Conservation (phyloP, 768 basidiomycete genomes). For the Boletus reticuloceps region DNA sequence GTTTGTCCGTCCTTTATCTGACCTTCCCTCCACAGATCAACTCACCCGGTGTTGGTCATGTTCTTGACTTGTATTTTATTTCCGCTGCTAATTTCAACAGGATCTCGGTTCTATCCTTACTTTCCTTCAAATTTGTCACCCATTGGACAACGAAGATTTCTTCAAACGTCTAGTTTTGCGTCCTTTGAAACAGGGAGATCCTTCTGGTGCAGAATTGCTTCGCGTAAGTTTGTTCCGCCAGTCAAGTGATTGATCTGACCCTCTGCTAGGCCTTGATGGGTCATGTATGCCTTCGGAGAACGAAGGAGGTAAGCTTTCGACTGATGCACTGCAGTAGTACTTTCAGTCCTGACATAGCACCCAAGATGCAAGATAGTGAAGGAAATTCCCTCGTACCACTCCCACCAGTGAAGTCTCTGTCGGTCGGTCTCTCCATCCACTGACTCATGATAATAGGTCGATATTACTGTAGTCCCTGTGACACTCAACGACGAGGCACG, state of each 20-base stretch:
- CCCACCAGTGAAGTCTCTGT: slow-evolving; percentile 51
- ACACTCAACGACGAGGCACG: slow-evolving; percentile 60
- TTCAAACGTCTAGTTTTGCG: slow-evolving; percentile 78
- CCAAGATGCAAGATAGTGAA: slow-evolving; percentile 77
- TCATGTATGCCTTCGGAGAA: slow-evolving; percentile 75
- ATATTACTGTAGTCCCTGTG: slow-evolving; percentile 74
- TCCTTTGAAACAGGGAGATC: slow-evolving; percentile 68
- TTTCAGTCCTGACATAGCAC: slow-evolving; percentile 17
- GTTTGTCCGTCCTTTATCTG: neutral
- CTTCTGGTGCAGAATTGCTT: slow-evolving; percentile 66
- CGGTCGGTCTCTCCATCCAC: neutral
- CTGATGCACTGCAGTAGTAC: neutral
- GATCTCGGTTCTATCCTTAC: slow-evolving; percentile 85
- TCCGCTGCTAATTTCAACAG: slow-evolving; percentile 33
- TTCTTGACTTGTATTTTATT: neutral
- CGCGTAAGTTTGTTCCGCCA: slow-evolving; percentile 42
- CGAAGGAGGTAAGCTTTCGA: slow-evolving; percentile 62
- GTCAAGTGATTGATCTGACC: neutral
- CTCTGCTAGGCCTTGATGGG: slow-evolving; percentile 65
- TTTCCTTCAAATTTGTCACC: slow-evolving; percentile 83
- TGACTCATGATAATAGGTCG: slow-evolving; percentile 48
- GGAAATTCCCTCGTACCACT: slow-evolving; percentile 74
- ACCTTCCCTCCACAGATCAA: slow-evolving; percentile 54
- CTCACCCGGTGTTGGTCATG: slow-evolving; percentile 55
- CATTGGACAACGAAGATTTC: slow-evolving; percentile 79